These are phyloP conservation scores for Bipolaris oryzae DNA, from an alignment of 2,329 filamentous ascomycete species.

Conservation along the genomic window DNA sequence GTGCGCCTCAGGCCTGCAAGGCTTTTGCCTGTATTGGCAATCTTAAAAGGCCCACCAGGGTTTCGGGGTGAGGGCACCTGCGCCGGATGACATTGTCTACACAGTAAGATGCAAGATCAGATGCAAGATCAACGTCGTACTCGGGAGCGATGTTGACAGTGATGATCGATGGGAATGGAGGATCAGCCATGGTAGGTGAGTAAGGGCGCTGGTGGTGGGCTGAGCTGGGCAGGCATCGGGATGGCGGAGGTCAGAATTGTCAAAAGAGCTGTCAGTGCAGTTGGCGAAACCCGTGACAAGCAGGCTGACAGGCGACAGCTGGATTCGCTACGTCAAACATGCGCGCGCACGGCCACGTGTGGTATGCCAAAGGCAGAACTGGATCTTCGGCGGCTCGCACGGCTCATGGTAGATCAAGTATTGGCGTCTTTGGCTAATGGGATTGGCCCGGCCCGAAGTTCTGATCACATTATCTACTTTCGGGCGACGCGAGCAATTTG, in stretches of 20 bases:
- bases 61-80: conserved; percentile 8
- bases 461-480: conserved; percentile 7
- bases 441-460: background rate
- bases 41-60: conserved; percentile 19
- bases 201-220: background rate
- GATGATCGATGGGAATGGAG: background rate
- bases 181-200: background rate
- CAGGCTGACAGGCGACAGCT: conserved; percentile 5
- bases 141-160: background rate
- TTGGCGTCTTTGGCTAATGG: background rate
- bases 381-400: conserved; percentile 22
- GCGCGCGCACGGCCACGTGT: conserved; percentile 8
- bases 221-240: background rate
- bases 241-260: conserved; percentile 2
- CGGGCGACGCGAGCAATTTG: conserved; percentile 4
- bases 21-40: conserved; percentile 24
- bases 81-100: background rate
- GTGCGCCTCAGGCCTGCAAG: conserved; percentile 5
- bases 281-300: conserved; percentile 8
- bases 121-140: background rate
- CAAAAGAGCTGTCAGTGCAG: conserved; percentile 1
- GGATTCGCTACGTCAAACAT: conserved; percentile 7
- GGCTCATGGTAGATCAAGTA: conserved; percentile 24
- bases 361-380: conserved; percentile 15
- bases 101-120: conserved; percentile 2